A percentile compares a stretch with the other conserved stretches of the same genome.
Conservation (phyloP, 1,284 basidiomycete species). For the Omphalotus olearius region DNA sequence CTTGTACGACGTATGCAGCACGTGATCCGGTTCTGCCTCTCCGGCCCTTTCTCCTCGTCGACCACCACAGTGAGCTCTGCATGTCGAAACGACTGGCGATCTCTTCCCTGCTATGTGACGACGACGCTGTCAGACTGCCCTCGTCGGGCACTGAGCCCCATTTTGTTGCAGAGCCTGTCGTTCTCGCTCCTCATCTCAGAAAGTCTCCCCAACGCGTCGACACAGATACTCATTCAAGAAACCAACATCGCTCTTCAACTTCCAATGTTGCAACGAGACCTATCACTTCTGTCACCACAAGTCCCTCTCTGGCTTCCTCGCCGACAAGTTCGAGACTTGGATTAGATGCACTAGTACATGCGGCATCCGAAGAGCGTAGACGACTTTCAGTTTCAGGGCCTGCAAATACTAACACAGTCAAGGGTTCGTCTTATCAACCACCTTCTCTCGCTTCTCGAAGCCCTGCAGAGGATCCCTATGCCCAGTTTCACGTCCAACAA, state of each 20-base stretch:
- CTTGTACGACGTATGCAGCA: not conserved
- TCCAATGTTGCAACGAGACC: not conserved
- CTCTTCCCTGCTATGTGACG: conserved; percentile 63
- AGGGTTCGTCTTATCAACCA: conserved; percentile 10
- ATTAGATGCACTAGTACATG: conserved; percentile 35
- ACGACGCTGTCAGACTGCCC: conserved; percentile 15
- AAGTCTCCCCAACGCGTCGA: conserved; percentile 16
- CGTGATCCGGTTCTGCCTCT: conserved; percentile 10
- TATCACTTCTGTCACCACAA: not conserved
- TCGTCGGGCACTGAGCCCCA: conserved; percentile 16
- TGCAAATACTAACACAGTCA: conserved; percentile 12
- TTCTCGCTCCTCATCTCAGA: conserved; percentile 35
- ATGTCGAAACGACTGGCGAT: conserved; percentile 62
- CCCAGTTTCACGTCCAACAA: too few species aligned
- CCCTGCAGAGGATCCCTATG: too few species aligned
- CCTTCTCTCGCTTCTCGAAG: conserved; percentile 1
- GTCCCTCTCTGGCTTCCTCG: not conserved
- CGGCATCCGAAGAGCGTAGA: conserved; percentile 31
- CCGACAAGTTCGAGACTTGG: conserved; percentile 14
- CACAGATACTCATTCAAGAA: conserved; percentile 7
- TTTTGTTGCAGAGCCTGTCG: conserved; percentile 27
- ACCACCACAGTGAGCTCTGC: conserved; percentile 40
- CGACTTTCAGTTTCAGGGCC: conserved; percentile 19
- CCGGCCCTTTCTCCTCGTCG: conserved; percentile 13
- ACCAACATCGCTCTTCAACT: conserved; percentile 9